Evolutionary conservation across 2,329 filamentous ascomycete species (phyloP).

Genomic region (Teratosphaeriaceae sp.): DNA sequence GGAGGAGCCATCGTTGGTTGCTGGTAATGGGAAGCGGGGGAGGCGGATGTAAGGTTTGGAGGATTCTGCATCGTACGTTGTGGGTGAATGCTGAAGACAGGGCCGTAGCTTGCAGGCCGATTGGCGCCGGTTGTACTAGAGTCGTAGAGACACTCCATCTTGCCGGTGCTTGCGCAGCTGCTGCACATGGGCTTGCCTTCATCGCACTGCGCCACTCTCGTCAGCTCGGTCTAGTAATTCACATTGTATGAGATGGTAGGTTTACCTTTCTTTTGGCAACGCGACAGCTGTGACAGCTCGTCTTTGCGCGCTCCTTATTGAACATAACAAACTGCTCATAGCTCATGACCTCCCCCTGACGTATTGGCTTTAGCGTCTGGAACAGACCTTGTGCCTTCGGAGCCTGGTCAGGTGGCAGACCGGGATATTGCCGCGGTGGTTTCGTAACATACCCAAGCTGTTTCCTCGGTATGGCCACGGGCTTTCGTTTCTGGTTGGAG

Average conservation of each 20-base stretch:
- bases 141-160: conserved; percentile 8
- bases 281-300: conserved; percentile 11
- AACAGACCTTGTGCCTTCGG: conserved; percentile 16
- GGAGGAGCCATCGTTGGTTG: neutral
- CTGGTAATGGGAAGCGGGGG: too few relatives aligned
- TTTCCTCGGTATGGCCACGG: conserved; percentile 1
- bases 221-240: conserved; percentile 1
- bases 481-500: neutral
- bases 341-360: conserved; percentile 1
- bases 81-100: too few relatives aligned
- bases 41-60: too few relatives aligned
- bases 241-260: neutral
- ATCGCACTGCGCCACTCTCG: conserved; percentile 5
- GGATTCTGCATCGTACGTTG: too few relatives aligned
- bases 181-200: conserved; percentile 8
- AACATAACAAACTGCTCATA: conserved; percentile 9
- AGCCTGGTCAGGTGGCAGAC: neutral
- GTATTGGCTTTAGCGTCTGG: conserved; percentile 18
- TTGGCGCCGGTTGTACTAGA: neutral
- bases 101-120: neutral
- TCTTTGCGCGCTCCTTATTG: conserved; percentile 9
- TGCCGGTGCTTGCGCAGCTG: conserved; percentile 5
- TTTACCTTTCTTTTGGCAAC: conserved; percentile 12
- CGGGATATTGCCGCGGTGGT: conserved; percentile 1
- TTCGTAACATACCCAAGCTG: neutral